Evolutionary conservation across 768 basidiomycete species (phyloP).

Genomic region (Mycena vulgaris): DNA sequence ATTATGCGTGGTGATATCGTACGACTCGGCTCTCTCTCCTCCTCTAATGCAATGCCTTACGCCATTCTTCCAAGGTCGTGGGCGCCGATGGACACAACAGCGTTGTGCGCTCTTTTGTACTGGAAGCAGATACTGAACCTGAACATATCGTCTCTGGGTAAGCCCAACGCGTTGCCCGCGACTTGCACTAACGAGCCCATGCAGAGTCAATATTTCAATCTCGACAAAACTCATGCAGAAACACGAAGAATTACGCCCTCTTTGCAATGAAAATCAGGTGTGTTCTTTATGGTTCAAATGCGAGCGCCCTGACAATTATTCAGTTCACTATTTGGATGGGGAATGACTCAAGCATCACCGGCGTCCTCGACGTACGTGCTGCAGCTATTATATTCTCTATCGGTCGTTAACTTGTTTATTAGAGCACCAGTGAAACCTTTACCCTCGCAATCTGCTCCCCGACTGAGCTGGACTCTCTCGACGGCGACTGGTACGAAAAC

Average conservation of each 20-base stretch:
- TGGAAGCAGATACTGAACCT: not conserved
- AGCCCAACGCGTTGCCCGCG: not conserved
- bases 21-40: not conserved
- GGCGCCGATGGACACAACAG: conserved; percentile 56
- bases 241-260: conserved; percentile 17
- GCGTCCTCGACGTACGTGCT: conserved; percentile 16
- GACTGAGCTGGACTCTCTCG: not conserved
- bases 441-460: conserved; percentile 21
- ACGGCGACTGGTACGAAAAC: conserved; percentile 13
- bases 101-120: conserved; percentile 35
- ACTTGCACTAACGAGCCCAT: not conserved
- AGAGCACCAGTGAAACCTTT: conserved; percentile 9
- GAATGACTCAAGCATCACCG: conserved; percentile 19
- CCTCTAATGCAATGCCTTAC: not conserved
- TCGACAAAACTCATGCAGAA: conserved; percentile 15
- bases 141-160: conserved; percentile 19
- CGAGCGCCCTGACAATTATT: not conserved
- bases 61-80: conserved; percentile 14
- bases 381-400: not conserved
- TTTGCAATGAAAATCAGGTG: conserved; percentile 26
- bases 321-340: conserved; percentile 37
- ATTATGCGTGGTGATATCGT: conserved; percentile 19
- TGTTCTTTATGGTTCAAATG: not conserved
- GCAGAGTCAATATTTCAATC: conserved; percentile 27
- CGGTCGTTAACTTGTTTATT: not conserved